These are phyloP conservation scores for Phialemoniopsis sp. DNA, from an alignment of 2,329 filamentous ascomycete genomes.

Conservation along the genomic window DNA sequence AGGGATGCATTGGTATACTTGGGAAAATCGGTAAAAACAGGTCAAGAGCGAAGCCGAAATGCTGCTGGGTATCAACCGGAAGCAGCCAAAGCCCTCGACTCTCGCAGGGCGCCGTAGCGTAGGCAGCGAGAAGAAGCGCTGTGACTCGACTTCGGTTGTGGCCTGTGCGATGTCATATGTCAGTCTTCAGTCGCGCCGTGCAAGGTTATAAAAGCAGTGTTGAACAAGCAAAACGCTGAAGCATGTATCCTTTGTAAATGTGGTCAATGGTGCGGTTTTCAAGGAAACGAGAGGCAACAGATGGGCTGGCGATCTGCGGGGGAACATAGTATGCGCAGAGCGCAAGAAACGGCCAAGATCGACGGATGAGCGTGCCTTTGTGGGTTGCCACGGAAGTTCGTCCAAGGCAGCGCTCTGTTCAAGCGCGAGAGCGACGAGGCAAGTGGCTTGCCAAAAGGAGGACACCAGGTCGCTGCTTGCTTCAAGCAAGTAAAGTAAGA, in stretches of 20 bases:
- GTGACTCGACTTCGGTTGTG: conserved; percentile 12
- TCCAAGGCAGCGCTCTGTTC: too few species aligned
- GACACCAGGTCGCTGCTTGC: too few species aligned
- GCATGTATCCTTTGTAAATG: background rate
- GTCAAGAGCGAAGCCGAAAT: conserved; percentile 8
- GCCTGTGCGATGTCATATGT: conserved; percentile 20
- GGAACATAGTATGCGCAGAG: background rate
- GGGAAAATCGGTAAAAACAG: conserved; percentile 2
- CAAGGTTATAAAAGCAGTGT: conserved; percentile 4
- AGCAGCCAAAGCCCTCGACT: background rate
- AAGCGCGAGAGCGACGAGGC: too few species aligned
- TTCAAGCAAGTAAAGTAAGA: too few species aligned
- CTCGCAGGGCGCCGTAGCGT: conserved; percentile 4
- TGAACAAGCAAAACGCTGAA: background rate
- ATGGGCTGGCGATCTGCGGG: background rate
- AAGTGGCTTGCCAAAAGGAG: too few species aligned
- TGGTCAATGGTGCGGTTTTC: conserved; percentile 1
- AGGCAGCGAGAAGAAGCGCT: conserved; percentile 1
- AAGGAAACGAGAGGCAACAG: background rate
- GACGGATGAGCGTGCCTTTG: too few species aligned
- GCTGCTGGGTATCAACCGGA: too few species aligned
- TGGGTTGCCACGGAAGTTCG: too few species aligned
- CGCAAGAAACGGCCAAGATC: background rate
- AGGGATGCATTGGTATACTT: conserved; percentile 8
- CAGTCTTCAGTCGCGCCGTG: conserved; percentile 12